These are phyloP conservation scores for Cadophora gregata DNA, from an alignment of 2,329 filamentous ascomycete genomes.

Conservation along the genomic window DNA sequence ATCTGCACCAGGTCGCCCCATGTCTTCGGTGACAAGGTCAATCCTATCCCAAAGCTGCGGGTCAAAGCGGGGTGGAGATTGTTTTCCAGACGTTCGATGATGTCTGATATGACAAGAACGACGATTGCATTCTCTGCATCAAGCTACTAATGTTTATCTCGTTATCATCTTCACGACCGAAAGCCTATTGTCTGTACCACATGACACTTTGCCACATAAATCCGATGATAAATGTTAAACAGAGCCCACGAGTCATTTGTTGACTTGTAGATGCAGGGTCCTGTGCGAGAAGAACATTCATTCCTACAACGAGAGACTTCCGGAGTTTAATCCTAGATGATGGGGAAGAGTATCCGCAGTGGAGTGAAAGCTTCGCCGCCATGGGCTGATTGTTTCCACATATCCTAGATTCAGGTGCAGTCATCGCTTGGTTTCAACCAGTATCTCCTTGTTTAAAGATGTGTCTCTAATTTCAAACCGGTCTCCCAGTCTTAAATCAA, in stretches of 20 bases:
- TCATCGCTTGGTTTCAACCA: conserved; percentile 6
- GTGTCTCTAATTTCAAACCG: not conserved
- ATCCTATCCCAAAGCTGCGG: not conserved
- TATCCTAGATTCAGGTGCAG: not conserved
- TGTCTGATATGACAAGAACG: not conserved
- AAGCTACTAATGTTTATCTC: not conserved
- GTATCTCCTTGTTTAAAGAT: not conserved
- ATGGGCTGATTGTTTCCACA: not conserved
- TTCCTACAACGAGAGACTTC: not conserved
- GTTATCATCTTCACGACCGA: not conserved
- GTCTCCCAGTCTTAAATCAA: not conserved
- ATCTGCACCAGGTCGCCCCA: not conserved
- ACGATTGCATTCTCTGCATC: not conserved
- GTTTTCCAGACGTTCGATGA: not conserved
- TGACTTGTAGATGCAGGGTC: not conserved
- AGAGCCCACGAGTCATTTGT: not conserved
- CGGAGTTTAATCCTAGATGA: conserved; percentile 3
- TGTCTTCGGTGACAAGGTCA: not conserved
- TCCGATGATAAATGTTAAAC: not conserved
- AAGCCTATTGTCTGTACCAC: not conserved
- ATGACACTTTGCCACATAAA: not conserved
- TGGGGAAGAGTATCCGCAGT: conserved; percentile 4
- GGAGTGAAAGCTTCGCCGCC: not conserved
- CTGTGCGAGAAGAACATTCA: not conserved
- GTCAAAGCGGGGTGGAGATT: conserved; percentile 1